Evolutionary conservation across 2,329 filamentous ascomycete species (phyloP).

Genomic region (Monilinia vaccinii-corymbosi): DNA sequence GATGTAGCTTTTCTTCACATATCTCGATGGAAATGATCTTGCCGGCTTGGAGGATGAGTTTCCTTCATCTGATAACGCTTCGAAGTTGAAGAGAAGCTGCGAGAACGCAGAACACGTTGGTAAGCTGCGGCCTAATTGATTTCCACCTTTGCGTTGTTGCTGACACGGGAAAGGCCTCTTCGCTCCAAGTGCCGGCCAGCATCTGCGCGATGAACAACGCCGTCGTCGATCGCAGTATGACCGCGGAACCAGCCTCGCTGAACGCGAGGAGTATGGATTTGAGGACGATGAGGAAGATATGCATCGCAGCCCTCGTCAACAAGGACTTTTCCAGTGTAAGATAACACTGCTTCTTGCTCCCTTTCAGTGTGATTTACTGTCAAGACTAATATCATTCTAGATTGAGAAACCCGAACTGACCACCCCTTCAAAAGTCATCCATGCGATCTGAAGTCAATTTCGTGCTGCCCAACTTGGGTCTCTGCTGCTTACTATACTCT

Average conservation of each 20-base stretch:
- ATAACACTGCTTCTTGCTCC: neutral
- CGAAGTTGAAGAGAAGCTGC: slow-evolving; percentile 79
- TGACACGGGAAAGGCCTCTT: slow-evolving; percentile 55
- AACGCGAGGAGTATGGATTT: slow-evolving; percentile 24
- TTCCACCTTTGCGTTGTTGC: neutral
- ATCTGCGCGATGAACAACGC: slow-evolving; percentile 66
- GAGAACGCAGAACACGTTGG: slow-evolving; percentile 82
- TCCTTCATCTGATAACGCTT: slow-evolving; percentile 70
- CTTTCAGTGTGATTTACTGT: neutral
- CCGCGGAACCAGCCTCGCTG: slow-evolving; percentile 66
- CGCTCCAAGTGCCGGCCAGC: slow-evolving; percentile 67
- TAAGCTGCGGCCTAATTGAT: slow-evolving; percentile 34
- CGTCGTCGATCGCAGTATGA: slow-evolving; percentile 67
- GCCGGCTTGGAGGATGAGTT: slow-evolving; percentile 68
- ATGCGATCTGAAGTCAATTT: slow-evolving; percentile 5
- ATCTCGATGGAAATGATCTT: slow-evolving; percentile 45
- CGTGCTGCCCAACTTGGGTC: neutral
- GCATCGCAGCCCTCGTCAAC: slow-evolving; percentile 7
- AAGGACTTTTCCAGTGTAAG: slow-evolving; percentile 16
- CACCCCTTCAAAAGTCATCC: slow-evolving; percentile 1
- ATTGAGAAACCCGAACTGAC: neutral
- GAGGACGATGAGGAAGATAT: slow-evolving; percentile 14
- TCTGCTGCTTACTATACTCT: neutral
- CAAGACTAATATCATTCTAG: neutral
- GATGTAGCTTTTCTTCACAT: slow-evolving; percentile 46